Base-by-base conservation (phyloP, 306 rosid species). In the Calophaca sinica region DNA sequence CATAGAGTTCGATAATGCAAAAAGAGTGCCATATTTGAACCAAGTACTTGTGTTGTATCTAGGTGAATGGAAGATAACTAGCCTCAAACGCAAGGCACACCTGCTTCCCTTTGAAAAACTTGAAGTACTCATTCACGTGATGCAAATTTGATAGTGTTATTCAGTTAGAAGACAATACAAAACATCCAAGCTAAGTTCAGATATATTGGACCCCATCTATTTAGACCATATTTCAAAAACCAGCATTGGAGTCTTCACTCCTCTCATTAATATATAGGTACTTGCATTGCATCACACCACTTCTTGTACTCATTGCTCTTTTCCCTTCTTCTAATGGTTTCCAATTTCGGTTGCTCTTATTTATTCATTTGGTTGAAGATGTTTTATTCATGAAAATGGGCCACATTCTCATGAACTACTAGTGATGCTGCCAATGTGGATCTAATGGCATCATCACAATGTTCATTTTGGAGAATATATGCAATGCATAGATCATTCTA, bases 161-260 rank as follows among this genome's bases (percentile, higher is more conserved):
- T 81, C 8, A 35, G 65, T 77, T 55, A 79, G 55, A 33, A 50
- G 79, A 79, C 84, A 80, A 66, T 29, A 20, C 55, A 79, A 28
- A 82, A 61, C 81, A 73, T 68, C 79, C 76, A 78, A 82, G 13
- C 33, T 44, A 62, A 74, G 73, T 48, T 81, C 78, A 72, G 53
- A 76, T 80, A 14, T 12, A 29, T 69, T 70, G 78, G 86, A 77
- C 85, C 92, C 96, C 84, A 84, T 83, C 78, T 80, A 45, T 74
- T 78, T 80, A 71, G 53, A 52, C 87, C 77, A 45, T 71, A 10
- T 75, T 78, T 72, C 82, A 20, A 68, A 73, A 62, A 69, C 29
- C 79, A 5, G 14, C 6, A 50, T 50, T 2, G 51, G 66, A 63
- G 61, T 70, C 61, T 79, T 20, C 1, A 20, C 72, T 78, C 73